Percentiles rank a stretch among this genome's conserved stretches.
Evolutionary conservation across 768 basidiomycete genomes (phyloP).

Genomic region (Suillus lakei): DNA sequence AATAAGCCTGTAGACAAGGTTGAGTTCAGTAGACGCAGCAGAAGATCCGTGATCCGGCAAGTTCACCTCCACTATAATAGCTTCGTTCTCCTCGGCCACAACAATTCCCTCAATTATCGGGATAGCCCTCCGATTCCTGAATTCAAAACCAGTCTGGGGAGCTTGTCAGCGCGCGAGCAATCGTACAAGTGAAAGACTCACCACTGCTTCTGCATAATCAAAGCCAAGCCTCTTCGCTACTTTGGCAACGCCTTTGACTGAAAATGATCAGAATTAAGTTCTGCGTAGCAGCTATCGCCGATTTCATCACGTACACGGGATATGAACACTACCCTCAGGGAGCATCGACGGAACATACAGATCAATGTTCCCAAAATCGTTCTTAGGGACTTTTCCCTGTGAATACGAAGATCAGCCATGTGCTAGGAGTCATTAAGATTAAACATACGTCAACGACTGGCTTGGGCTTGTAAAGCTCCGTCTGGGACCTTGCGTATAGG

Average conservation of each 20-base stretch:
- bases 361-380: slow-evolving; percentile 97
- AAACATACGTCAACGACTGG: slow-evolving; percentile 77
- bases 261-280: slow-evolving; percentile 18
- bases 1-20: slow-evolving; percentile 67
- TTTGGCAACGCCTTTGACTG: slow-evolving; percentile 88
- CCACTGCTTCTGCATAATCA: slow-evolving; percentile 94
- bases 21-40: slow-evolving; percentile 5
- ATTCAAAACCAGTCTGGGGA: slow-evolving; percentile 90
- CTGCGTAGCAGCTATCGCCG: slow-evolving; percentile 16
- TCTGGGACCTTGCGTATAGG: slow-evolving; percentile 84
- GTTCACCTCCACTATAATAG: slow-evolving; percentile 70
- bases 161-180: slow-evolving; percentile 10
- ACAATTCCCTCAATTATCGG: slow-evolving; percentile 89
- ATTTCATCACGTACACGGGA: slow-evolving; percentile 74
- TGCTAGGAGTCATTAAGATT: slow-evolving; percentile 5
- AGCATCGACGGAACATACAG: slow-evolving; percentile 95
- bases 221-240: slow-evolving; percentile 86
- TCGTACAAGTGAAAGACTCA: slow-evolving; percentile 47
- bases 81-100: slow-evolving; percentile 80
- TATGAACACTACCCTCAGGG: slow-evolving; percentile 81
- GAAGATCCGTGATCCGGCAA: slow-evolving; percentile 21
- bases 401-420: slow-evolving; percentile 14
- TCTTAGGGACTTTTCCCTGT: slow-evolving; percentile 93
- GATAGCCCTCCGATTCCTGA: slow-evolving; percentile 87
- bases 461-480: slow-evolving; percentile 76